Percentiles rank a stretch among this genome's conserved stretches.
Conservation (phyloP, 1,139 yeast genomes). For the Sugiyamaella pinicola region DNA sequence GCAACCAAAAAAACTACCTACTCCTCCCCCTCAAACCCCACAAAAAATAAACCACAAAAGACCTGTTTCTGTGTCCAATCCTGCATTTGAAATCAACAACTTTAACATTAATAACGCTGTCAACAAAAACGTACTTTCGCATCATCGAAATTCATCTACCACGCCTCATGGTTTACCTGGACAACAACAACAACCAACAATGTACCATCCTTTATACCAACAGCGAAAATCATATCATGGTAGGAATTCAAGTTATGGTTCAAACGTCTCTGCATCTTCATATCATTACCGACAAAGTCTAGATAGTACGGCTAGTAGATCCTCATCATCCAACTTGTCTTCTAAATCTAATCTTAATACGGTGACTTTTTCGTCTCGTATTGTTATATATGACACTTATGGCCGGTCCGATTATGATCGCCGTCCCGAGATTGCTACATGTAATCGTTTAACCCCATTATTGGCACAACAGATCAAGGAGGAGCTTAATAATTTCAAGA, state of each 20-base stretch:
- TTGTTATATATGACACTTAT: slow-evolving; percentile 84
- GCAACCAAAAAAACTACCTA: slow-evolving; percentile 13
- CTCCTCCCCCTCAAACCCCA: slow-evolving; percentile 13
- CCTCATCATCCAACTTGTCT: slow-evolving; percentile 10
- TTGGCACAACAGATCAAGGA: slow-evolving; percentile 86
- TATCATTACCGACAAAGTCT: slow-evolving; percentile 19
- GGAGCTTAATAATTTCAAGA: slow-evolving; percentile 71
- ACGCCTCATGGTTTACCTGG: slow-evolving; percentile 7
- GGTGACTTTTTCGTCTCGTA: slow-evolving; percentile 82
- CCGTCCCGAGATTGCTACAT: slow-evolving; percentile 90
- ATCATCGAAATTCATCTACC: slow-evolving; percentile 14
- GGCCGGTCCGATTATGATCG: slow-evolving; percentile 86
- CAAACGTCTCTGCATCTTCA: slow-evolving; percentile 26
- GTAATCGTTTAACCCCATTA: slow-evolving; percentile 86
- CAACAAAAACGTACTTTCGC: slow-evolving; percentile 11
- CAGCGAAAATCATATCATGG: slow-evolving; percentile 28
- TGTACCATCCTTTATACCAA: slow-evolving; percentile 31
- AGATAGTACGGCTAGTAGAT: slow-evolving; percentile 20
- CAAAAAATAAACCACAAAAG: slow-evolving; percentile 9
- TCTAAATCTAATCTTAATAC: slow-evolving; percentile 19
- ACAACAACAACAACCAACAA: slow-evolving; percentile 11
- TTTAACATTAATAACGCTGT: slow-evolving; percentile 17
- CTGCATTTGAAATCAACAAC: slow-evolving; percentile 19
- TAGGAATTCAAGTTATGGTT: slow-evolving; percentile 22
- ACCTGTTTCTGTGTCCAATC: slow-evolving; percentile 13